These are phyloP conservation scores for Marsdenia floribunda DNA, from an alignment of 257 asterid genomes.

Conservation along the genomic window DNA sequence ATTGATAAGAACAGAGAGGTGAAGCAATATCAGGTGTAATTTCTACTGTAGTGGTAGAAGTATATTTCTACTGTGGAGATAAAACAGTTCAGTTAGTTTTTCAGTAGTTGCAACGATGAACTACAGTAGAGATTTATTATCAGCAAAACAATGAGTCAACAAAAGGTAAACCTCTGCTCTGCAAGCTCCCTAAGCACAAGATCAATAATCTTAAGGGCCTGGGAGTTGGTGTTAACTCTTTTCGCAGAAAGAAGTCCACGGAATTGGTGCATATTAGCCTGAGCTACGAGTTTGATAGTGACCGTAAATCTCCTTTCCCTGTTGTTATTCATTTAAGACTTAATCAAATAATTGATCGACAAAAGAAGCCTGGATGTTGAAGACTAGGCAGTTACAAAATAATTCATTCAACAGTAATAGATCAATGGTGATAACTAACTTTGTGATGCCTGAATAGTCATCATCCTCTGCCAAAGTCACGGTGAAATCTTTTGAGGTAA, in stretches of 20 bases:
- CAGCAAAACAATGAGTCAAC: not conserved
- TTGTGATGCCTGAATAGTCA: constrained; percentile 33
- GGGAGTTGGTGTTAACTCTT: constrained; percentile 37
- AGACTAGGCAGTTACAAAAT: not conserved
- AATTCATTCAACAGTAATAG: not conserved
- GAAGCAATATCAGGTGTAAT: constrained; percentile 8
- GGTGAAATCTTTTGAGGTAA: constrained; percentile 34
- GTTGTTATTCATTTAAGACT: constrained; percentile 5
- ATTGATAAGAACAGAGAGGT: not conserved
- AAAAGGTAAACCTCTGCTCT: constrained; percentile 27
- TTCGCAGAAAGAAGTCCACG: constrained; percentile 35
- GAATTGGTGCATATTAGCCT: constrained; percentile 38
- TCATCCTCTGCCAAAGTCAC: constrained; percentile 36
- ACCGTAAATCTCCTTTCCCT: constrained; percentile 39
- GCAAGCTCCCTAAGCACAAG: constrained; percentile 51
- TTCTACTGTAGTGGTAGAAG: not conserved
- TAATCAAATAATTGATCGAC: not conserved
- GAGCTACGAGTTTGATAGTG: constrained; percentile 40
- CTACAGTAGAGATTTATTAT: not conserved
- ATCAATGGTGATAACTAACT: constrained; percentile 15
- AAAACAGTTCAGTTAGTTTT: not conserved
- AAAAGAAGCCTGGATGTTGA: too few species aligned
- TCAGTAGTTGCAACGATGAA: not conserved
- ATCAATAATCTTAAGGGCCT: constrained; percentile 46
- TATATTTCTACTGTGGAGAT: not conserved